Base-by-base conservation (phyloP, 352 stramenopile species). In the Phytophthora pluvialis region DNA sequence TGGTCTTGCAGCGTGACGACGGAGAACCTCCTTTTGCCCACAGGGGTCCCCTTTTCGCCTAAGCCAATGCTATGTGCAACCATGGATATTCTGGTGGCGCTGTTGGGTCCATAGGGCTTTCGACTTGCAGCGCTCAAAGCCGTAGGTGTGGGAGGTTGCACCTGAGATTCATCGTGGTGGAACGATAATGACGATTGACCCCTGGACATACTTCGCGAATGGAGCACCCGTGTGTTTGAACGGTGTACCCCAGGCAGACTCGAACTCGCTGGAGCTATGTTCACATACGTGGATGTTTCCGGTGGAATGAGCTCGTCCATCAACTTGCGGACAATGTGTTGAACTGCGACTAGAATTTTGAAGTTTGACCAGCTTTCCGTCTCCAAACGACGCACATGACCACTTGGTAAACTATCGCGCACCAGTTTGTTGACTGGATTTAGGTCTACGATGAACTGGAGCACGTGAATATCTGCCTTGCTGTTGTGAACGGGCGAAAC, bases 371-470 rank as follows among this genome's bases (percentile, higher is more conserved):
- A 92, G 56, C 75, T 84, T 50, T 92, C 83, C 0, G 50, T 51
- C 42, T 92, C 81, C 5, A 92, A 46, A 0, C 65, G 39, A 3
- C 45, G 49, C 4, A 89, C 31, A 10, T 76, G 53, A 8, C 64
- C 47, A 18, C 75, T 73, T 16, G 71, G 54, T 13, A 90, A 59
- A 32, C 64, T 64, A 4, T 77, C 52, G 1, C 70, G 58, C 12
- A 90, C 44, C 21, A 86, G 50, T 29, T 83, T 84, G 60, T 87
- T 90, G 8, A 90, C 52, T 3, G 83, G 81, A 49, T 89, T 90
- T 16, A 92, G 35, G 10, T 77, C 60, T 1, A 80, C 52, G 8
- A 90, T 88, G 38, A 87, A 89, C 61, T 90, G 66, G 21, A 70
- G 50, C 26, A 33, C 21, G 49, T 67, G 54, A 13, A 74, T 71